phyloP scores from a whole-genome alignment of 805 yeast genomes.

The Debaryomyces castellii region DNA sequence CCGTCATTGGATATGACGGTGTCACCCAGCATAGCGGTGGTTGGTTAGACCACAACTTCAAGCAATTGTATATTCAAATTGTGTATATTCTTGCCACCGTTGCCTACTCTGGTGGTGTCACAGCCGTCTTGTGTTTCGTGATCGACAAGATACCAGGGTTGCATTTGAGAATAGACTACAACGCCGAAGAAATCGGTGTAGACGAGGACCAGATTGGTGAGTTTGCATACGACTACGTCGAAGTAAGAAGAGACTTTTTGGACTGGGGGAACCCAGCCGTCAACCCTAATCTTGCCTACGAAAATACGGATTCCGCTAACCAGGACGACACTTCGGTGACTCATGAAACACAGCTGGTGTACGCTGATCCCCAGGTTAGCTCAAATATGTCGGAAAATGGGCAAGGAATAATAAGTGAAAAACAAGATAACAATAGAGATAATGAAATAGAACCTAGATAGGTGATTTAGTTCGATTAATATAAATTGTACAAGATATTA shows the following conservation, averaged over 20 bases:
- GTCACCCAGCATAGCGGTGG: conserved; percentile 85
- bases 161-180: conserved; percentile 74
- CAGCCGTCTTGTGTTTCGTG: conserved; percentile 71
- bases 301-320: not conserved
- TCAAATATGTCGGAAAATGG: not conserved
- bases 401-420: not conserved
- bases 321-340: not conserved
- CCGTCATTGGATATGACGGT: conserved; percentile 90
- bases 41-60: conserved; percentile 87
- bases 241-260: conserved; percentile 88
- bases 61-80: conserved; percentile 86
- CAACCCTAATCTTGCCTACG: conserved; percentile 3
- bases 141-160: conserved; percentile 80
- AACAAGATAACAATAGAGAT: not conserved
- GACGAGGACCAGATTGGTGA: conserved; percentile 98
- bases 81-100: conserved; percentile 75
- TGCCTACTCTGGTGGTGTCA: conserved; percentile 75
- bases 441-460: not conserved
- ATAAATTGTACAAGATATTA: not conserved
- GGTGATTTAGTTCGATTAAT: not conserved
- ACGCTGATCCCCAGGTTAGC: conserved; percentile 1
- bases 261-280: conserved; percentile 44
- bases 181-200: conserved; percentile 84
- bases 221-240: conserved; percentile 98
- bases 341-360: not conserved